Evolutionary conservation across 768 basidiomycete genomes (phyloP).

Genomic region (Flagelloscypha sp.): DNA sequence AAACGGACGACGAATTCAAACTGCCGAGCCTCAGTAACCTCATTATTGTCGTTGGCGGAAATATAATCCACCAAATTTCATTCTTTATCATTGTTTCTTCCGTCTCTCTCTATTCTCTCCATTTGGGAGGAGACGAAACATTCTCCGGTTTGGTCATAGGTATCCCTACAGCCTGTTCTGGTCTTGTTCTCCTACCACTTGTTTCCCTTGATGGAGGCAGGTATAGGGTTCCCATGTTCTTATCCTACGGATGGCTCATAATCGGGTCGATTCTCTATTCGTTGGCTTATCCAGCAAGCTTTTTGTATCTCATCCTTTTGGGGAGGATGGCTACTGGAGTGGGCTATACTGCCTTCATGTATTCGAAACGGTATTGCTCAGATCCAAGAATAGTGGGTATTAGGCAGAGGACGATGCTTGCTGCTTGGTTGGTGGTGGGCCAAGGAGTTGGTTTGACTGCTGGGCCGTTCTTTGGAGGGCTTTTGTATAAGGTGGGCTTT

Average conservation of each 20-base stretch:
- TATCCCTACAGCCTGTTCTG: conserved; percentile 58
- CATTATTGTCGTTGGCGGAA: no score
- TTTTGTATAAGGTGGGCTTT: conserved; percentile 56
- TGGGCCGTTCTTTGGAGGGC: conserved; percentile 57
- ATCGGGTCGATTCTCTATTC: conserved; percentile 55
- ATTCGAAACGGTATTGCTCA: conserved; percentile 60
- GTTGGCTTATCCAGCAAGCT: conserved; percentile 49
- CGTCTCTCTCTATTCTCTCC: conserved; percentile 51
- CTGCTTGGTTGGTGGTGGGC: conserved; percentile 54
- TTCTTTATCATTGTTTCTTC: conserved; percentile 67
- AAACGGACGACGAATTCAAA: no score
- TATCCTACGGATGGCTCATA: conserved; percentile 45
- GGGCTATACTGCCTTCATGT: conserved; percentile 59
- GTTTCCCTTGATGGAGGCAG: conserved; percentile 45
- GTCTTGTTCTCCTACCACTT: conserved; percentile 48
- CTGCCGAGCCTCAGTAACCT: no score
- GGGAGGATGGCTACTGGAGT: conserved; percentile 60
- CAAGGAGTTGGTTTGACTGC: conserved; percentile 55
- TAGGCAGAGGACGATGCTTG: conserved; percentile 47
- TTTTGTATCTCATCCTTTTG: conserved; percentile 61
- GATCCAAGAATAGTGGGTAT: conserved; percentile 56
- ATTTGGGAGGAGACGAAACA: conserved; percentile 58
- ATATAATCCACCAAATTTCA: no score
- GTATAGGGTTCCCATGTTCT: conserved; percentile 46
- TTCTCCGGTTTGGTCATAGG: conserved; percentile 53